Percentiles rank a stretch among this genome's conserved stretches.
Evolutionary conservation across 768 basidiomycete genomes (phyloP).

Genomic region (Saitozyma sp.): DNA sequence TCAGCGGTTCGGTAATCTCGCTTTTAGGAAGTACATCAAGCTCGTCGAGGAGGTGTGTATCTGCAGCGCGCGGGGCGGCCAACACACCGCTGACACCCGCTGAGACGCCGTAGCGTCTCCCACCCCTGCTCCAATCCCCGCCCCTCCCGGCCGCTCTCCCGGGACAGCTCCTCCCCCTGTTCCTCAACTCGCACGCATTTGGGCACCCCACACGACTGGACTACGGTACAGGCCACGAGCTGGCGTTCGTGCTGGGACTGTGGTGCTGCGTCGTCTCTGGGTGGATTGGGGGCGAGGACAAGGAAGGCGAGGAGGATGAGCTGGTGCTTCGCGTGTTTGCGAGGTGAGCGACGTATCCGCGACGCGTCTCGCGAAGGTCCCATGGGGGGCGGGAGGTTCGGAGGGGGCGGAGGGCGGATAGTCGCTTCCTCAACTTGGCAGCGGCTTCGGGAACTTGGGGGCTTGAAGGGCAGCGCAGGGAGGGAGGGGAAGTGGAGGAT

Average conservation of each 20-base stretch:
- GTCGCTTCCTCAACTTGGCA: too few species aligned
- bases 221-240: slow-evolving; percentile 96
- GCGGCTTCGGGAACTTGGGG: too few species aligned
- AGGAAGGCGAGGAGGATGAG: slow-evolving; percentile 47
- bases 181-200: slow-evolving; percentile 68
- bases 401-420: too few species aligned
- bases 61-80: too few species aligned
- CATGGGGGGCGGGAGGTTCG: too few species aligned
- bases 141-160: slow-evolving; percentile 56
- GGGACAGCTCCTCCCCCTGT: slow-evolving; percentile 75
- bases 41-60: slow-evolving; percentile 70
- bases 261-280: slow-evolving; percentile 43
- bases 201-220: slow-evolving; percentile 89
- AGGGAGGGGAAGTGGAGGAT: neutral
- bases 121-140: slow-evolving; percentile 60
- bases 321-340: slow-evolving; percentile 48
- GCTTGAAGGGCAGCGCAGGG: too few species aligned
- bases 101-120: slow-evolving; percentile 54
- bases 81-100: too few species aligned
- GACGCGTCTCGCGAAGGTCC: too few species aligned
- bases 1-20: slow-evolving; percentile 88
- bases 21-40: slow-evolving; percentile 80
- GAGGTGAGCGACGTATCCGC: slow-evolving; percentile 40
- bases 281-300: slow-evolving; percentile 33
- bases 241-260: slow-evolving; percentile 78